A percentile compares a stretch with the other conserved stretches of the same genome.
These are phyloP conservation scores for Oehlia diaphana DNA, from an alignment of 192 early-diverging fungal genomes.

Conservation along the genomic window DNA sequence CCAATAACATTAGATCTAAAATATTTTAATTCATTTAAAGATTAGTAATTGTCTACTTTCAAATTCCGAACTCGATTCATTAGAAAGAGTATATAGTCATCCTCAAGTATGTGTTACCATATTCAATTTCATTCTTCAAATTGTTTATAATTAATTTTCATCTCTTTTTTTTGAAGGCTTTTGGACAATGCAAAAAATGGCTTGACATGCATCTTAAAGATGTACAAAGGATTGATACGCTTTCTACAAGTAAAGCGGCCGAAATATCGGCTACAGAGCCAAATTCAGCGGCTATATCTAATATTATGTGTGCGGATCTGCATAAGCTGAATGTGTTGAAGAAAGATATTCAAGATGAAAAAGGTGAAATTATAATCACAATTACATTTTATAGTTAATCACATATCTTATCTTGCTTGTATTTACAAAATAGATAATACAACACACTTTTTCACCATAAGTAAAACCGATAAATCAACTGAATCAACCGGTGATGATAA, in stretches of 20 bases:
- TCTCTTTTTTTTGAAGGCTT: constrained; percentile 51
- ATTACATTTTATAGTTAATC: neutral
- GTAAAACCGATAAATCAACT: constrained; percentile 55
- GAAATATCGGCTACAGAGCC: constrained; percentile 76
- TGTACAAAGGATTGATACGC: constrained; percentile 69
- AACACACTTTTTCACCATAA: constrained; percentile 93
- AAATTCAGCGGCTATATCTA: constrained; percentile 80
- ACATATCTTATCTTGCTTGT: neutral
- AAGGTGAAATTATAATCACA: constrained; percentile 43
- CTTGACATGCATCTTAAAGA: constrained; percentile 69
- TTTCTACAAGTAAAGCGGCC: constrained; percentile 86
- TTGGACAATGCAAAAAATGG: constrained; percentile 82
- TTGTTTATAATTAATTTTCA: neutral
- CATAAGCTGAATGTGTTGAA: constrained; percentile 78
- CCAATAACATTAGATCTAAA: neutral
- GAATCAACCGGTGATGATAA: constrained; percentile 69
- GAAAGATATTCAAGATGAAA: constrained; percentile 75
- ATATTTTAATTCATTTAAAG: constrained; percentile 14
- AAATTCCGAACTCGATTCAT: constrained; percentile 56
- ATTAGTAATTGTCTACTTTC: constrained; percentile 83
- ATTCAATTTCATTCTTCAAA: constrained; percentile 34
- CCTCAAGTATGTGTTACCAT: constrained; percentile 50
- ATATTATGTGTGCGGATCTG: constrained; percentile 71
- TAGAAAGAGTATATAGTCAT: constrained; percentile 78
- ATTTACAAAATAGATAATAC: constrained; percentile 65